Conservation (phyloP, 2,329 filamentous ascomycete species). For the Leptographium radiaticola region DNA sequence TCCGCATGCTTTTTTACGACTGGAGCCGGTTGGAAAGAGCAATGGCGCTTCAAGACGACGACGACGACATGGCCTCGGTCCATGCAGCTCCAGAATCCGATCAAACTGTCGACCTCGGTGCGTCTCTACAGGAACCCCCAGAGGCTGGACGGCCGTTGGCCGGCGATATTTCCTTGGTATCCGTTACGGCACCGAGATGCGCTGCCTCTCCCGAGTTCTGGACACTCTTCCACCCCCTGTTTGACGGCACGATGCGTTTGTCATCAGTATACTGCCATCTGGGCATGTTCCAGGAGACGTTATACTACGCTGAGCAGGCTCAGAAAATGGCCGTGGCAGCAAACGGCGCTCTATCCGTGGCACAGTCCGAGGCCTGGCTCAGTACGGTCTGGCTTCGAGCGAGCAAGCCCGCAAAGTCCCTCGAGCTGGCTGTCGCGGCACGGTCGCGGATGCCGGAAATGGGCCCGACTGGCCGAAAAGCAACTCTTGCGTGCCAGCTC, state of each 20-base stretch:
- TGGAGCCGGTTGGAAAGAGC: constrained; percentile 38
- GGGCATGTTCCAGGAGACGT: constrained; percentile 76
- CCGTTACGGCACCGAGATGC: neutral
- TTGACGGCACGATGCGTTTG: constrained; percentile 58
- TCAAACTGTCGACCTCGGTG: neutral
- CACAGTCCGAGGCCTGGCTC: constrained; percentile 40
- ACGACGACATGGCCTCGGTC: constrained; percentile 11
- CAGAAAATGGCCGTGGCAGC: constrained; percentile 62
- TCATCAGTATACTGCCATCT: constrained; percentile 70
- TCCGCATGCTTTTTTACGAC: constrained; percentile 42
- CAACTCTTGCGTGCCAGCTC: constrained; percentile 39
- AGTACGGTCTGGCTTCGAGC: constrained; percentile 43
- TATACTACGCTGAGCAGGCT: constrained; percentile 79
- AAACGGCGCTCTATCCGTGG: constrained; percentile 44
- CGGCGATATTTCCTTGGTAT: neutral
- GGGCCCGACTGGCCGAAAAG: constrained; percentile 28
- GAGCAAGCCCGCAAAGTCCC: constrained; percentile 45
- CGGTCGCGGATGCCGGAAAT: constrained; percentile 35
- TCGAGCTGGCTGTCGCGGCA: constrained; percentile 39
- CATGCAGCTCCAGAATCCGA: neutral
- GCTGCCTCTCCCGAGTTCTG: constrained; percentile 52
- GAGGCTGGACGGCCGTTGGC: neutral
- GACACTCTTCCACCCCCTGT: constrained; percentile 62
- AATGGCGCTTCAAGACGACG: neutral
- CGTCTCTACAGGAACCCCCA: neutral